Evolutionary conservation across 2,329 filamentous ascomycete genomes (phyloP).

Genomic region (Karstenula rhodostoma): DNA sequence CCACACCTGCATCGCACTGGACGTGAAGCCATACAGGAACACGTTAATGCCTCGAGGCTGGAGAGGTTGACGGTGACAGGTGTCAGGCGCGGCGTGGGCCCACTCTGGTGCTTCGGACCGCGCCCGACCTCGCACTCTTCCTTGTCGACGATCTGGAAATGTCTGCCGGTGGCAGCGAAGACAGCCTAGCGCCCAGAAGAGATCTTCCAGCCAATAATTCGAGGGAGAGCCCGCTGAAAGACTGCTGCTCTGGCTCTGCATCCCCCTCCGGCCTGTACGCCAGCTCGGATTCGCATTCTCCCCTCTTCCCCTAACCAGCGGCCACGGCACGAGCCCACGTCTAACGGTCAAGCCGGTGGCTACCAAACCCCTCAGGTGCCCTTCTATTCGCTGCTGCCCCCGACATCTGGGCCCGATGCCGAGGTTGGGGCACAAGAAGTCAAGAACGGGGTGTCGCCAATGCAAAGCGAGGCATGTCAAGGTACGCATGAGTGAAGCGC

Average conservation of each 20-base stretch:
- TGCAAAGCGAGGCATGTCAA: conserved; percentile 51
- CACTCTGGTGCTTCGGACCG: background rate
- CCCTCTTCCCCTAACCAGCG: conserved; percentile 7
- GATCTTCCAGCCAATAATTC: conserved; percentile 26
- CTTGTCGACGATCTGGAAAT: conserved; percentile 17
- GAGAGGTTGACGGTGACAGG: background rate
- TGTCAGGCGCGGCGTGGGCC: background rate
- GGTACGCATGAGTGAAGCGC: conserved; percentile 28
- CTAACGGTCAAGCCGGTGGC: conserved; percentile 19
- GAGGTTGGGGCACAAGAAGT: conserved; percentile 50
- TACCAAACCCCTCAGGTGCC: conserved; percentile 7
- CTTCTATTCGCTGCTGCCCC: conserved; percentile 17
- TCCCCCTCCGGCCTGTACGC: conserved; percentile 10
- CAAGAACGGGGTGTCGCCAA: conserved; percentile 43
- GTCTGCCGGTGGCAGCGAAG: conserved; percentile 19
- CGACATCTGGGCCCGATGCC: conserved; percentile 37
- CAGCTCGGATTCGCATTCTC: conserved; percentile 34
- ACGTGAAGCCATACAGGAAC: background rate
- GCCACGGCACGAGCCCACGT: conserved; percentile 8
- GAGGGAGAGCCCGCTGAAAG: conserved; percentile 22
- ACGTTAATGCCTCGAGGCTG: background rate
- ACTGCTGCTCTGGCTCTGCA: conserved; percentile 16
- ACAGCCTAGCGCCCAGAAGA: conserved; percentile 27
- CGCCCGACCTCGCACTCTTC: conserved; percentile 11
- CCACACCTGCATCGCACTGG: background rate